Evolutionary conservation across 768 basidiomycete genomes (phyloP).

Genomic region (Agrocybe pediades): DNA sequence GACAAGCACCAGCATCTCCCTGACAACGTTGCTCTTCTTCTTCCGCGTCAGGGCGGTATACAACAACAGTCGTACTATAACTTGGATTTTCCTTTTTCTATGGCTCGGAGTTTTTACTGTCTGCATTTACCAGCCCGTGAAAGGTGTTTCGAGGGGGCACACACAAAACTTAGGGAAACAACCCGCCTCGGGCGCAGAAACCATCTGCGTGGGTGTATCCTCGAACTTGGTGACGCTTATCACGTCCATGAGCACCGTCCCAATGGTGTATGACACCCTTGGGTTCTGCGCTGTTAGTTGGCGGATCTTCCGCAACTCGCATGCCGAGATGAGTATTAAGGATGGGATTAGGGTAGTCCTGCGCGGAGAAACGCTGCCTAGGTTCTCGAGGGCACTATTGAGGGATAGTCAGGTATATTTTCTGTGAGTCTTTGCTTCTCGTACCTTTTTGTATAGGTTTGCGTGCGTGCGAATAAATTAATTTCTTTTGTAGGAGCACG

Average conservation of each 20-base stretch:
- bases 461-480: no score
- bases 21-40: constrained; percentile 27
- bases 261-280: constrained; percentile 26
- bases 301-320: constrained; percentile 20
- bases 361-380: constrained; percentile 25
- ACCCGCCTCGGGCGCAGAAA: neutral
- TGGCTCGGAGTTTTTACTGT: constrained; percentile 28
- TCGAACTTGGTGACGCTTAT: constrained; percentile 6
- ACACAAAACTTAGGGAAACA: neutral
- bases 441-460: no score
- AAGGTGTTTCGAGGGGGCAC: neutral
- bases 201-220: constrained; percentile 1
- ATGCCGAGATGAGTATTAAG: neutral
- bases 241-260: constrained; percentile 16
- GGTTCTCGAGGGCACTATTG: constrained; percentile 25
- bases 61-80: constrained; percentile 13
- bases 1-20: constrained; percentile 1
- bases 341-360: constrained; percentile 13
- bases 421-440: constrained; percentile 32
- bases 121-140: neutral
- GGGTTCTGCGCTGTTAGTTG: constrained; percentile 33
- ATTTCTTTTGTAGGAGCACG: constrained; percentile 4
- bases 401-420: constrained; percentile 34
- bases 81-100: constrained; percentile 24
- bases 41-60: constrained; percentile 26